Conservation (phyloP, 2,329 filamentous ascomycete species). For the Aspergillus sp. region DNA sequence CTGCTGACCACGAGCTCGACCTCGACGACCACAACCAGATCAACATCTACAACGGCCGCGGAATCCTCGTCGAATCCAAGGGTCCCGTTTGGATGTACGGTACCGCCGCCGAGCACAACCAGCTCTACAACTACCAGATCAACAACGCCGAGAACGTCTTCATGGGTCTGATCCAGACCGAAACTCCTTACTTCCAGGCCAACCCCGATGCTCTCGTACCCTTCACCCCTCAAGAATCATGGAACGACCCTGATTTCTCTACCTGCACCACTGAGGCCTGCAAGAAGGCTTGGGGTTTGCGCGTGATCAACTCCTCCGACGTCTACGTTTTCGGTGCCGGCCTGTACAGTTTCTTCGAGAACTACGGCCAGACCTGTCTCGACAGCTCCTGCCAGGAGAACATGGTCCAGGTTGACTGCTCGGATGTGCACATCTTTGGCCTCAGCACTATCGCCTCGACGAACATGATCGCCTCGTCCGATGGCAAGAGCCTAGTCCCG, state of each 20-base stretch:
- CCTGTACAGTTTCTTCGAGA: constrained; percentile 80
- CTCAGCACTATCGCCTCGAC: constrained; percentile 72
- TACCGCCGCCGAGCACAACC: constrained; percentile 63
- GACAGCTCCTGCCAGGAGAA: constrained; percentile 73
- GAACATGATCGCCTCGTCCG: constrained; percentile 65
- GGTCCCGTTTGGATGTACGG: constrained; percentile 82
- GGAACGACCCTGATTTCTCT: constrained; percentile 64
- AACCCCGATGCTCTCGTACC: constrained; percentile 69
- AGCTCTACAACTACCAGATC: constrained; percentile 79
- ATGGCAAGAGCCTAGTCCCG: constrained; percentile 36
- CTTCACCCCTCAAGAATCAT: constrained; percentile 35
- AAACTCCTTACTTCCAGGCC: constrained; percentile 82
- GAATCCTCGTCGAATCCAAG: constrained; percentile 75
- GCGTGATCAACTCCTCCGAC: constrained; percentile 66
- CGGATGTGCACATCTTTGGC: constrained; percentile 62
- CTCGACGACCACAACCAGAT: constrained; percentile 65
- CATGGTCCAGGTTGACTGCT: constrained; percentile 72
- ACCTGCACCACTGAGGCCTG: constrained; percentile 59
- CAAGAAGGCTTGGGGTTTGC: constrained; percentile 75
- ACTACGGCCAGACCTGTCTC: constrained; percentile 73
- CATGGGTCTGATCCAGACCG: constrained; percentile 81
- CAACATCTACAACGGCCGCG: constrained; percentile 82
- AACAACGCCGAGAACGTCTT: constrained; percentile 74
- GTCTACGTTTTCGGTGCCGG: constrained; percentile 71
- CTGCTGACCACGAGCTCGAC: constrained; percentile 87